Evolutionary conservation across 73 alveolate species (phyloP).

Genomic region (Loxodes magnus): DNA sequence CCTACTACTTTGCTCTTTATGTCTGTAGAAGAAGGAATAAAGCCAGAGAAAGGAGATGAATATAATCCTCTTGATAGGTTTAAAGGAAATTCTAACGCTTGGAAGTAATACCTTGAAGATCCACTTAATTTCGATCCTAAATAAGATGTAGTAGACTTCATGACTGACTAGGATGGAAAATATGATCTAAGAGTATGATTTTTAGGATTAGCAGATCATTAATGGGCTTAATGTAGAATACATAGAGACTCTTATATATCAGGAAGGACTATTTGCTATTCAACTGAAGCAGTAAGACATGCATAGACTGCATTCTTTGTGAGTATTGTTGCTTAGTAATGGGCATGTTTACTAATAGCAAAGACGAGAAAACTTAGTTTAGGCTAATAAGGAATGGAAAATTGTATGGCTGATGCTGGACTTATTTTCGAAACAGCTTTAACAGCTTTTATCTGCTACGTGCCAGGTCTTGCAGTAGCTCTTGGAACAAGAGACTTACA

Average conservation of each 20-base stretch:
- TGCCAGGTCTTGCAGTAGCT: constrained; percentile 32
- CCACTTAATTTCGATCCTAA: too few species aligned
- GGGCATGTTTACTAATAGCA: constrained; percentile 50
- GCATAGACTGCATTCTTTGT: constrained; percentile 64
- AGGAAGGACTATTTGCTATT: constrained; percentile 68
- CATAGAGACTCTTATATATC: too few species aligned
- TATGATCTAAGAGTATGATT: constrained; percentile 42
- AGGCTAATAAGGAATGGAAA: constrained; percentile 16
- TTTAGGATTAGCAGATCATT: neutral
- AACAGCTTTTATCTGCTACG: constrained; percentile 28
- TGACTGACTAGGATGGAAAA: constrained; percentile 10
- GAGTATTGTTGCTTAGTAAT: constrained; percentile 43
- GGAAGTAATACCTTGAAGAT: too few species aligned
- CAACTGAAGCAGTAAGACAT: constrained; percentile 64
- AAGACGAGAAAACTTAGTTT: constrained; percentile 37
- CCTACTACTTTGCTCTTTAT: constrained; percentile 15
- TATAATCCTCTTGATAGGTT: too few species aligned
- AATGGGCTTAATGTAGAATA: constrained; percentile 56
- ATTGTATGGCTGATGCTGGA: constrained; percentile 10
- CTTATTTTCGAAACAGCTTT: constrained; percentile 38
- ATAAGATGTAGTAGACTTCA: constrained; percentile 25
- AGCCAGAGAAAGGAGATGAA: too few species aligned
- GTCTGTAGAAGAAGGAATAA: constrained; percentile 38
- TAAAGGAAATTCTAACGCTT: too few species aligned
- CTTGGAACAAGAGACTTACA: constrained; percentile 59